These are phyloP conservation scores for Penicillium paradoxum DNA, from an alignment of 495 filamentous ascomycete species.

Conservation along the genomic window DNA sequence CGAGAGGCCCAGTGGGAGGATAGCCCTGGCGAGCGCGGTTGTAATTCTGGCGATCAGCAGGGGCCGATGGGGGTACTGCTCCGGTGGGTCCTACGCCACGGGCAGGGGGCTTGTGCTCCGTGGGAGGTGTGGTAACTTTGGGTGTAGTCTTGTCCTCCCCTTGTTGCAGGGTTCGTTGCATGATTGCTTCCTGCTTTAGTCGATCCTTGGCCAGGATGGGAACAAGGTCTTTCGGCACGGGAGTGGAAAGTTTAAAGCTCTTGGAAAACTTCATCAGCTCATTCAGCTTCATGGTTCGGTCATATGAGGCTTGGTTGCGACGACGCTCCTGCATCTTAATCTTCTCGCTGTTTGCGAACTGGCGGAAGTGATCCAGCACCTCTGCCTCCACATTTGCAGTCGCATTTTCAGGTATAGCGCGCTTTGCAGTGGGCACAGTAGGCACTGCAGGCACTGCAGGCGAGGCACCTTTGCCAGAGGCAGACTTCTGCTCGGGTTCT, in stretches of 20 bases:
- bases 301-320: conserved; percentile 57
- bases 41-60: conserved; percentile 42
- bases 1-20: conserved; percentile 45
- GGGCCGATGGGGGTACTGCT: conserved; percentile 29
- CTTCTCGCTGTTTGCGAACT: conserved; percentile 76
- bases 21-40: conserved; percentile 41
- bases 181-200: conserved; percentile 83
- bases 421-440: conserved; percentile 17
- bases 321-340: conserved; percentile 65
- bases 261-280: conserved; percentile 93
- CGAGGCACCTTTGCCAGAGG: conserved; percentile 17
- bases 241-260: conserved; percentile 88
- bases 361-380: conserved; percentile 72
- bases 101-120: conserved; percentile 36
- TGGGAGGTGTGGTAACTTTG: conserved; percentile 26
- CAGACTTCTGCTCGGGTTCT: conserved; percentile 39
- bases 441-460: conserved; percentile 12
- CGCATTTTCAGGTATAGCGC: conserved; percentile 49
- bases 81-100: conserved; percentile 28
- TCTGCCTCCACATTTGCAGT: conserved; percentile 74
- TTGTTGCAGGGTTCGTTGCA: conserved; percentile 73
- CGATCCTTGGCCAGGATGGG: conserved; percentile 95
- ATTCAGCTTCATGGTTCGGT: conserved; percentile 85
- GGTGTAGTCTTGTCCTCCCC: conserved; percentile 52
- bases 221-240: conserved; percentile 86